Conservation (phyloP, 2,329 filamentous ascomycete genomes). For the Diaporthe vexans region DNA sequence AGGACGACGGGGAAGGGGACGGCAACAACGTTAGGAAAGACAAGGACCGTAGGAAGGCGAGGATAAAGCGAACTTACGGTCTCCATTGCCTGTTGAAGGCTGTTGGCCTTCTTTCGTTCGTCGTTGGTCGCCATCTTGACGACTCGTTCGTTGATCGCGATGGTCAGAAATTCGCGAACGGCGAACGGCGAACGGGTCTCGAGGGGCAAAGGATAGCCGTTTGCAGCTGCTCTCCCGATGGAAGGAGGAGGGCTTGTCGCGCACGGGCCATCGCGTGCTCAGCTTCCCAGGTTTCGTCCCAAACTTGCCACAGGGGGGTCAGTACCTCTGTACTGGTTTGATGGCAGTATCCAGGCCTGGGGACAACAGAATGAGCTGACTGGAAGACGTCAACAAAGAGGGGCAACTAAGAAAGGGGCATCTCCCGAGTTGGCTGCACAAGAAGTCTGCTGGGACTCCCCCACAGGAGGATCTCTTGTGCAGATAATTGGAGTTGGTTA, state of each 20-base stretch:
- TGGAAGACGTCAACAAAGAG: background rate
- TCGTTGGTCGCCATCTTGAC: background rate
- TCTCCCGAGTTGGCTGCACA: background rate
- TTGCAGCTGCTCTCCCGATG: background rate
- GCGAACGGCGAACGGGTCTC: background rate
- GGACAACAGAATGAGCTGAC: background rate
- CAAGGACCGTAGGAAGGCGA: no score
- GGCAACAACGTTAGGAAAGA: no score
- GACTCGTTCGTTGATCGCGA: background rate
- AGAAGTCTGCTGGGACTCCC: background rate
- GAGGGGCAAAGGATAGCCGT: background rate
- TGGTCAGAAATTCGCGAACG: constrained; percentile 9
- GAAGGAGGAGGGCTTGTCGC: background rate
- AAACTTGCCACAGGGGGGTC: background rate
- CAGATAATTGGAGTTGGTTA: background rate
- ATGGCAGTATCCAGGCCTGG: background rate
- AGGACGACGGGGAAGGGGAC: no score
- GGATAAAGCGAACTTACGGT: constrained; percentile 9
- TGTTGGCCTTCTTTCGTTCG: background rate
- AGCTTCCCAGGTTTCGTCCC: background rate
- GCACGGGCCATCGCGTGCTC: background rate
- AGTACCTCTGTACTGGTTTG: background rate
- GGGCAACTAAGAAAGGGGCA: background rate
- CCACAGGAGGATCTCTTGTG: background rate
- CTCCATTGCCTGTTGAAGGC: constrained; percentile 22